These are phyloP conservation scores for Truncatella angustata DNA, from an alignment of 2,329 filamentous ascomycete species.

Conservation along the genomic window DNA sequence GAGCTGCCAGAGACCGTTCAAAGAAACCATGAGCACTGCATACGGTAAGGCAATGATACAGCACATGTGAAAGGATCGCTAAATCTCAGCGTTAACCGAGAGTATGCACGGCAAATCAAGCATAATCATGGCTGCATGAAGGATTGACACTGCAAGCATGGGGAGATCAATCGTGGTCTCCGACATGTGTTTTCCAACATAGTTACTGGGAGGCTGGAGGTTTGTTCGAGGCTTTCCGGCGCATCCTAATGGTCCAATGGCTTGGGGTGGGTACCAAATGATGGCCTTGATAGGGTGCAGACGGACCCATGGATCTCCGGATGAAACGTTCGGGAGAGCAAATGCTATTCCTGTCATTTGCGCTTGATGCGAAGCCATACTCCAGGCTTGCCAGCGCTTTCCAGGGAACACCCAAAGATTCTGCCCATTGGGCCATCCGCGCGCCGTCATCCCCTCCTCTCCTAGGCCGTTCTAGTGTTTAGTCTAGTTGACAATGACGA, in stretches of 20 bases:
- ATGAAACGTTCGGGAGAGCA: conserved; percentile 8
- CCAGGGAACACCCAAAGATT: conserved; percentile 1
- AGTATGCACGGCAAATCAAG: neutral
- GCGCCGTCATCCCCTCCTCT: neutral
- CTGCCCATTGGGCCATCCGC: neutral
- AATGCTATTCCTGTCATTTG: conserved; percentile 18
- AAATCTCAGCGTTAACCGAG: too few species aligned
- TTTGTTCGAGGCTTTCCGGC: conserved; percentile 12
- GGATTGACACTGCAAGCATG: neutral
- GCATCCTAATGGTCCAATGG: conserved; percentile 2
- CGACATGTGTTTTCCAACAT: neutral
- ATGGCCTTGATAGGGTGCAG: conserved; percentile 14
- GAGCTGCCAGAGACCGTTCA: too few species aligned
- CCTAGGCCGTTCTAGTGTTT: neutral
- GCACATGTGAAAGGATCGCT: too few species aligned
- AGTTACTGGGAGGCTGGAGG: neutral
- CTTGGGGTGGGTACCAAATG: neutral
- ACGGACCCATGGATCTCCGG: conserved; percentile 12
- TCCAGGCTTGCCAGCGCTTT: neutral
- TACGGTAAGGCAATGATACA: too few species aligned
- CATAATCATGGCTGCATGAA: neutral
- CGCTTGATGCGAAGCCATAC: neutral
- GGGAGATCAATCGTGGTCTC: neutral
- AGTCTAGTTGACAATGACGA: neutral
- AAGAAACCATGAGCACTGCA: too few species aligned